Base-by-base conservation (phyloP, 148 eudicot genomes). In the Amaranthus palmeri region DNA sequence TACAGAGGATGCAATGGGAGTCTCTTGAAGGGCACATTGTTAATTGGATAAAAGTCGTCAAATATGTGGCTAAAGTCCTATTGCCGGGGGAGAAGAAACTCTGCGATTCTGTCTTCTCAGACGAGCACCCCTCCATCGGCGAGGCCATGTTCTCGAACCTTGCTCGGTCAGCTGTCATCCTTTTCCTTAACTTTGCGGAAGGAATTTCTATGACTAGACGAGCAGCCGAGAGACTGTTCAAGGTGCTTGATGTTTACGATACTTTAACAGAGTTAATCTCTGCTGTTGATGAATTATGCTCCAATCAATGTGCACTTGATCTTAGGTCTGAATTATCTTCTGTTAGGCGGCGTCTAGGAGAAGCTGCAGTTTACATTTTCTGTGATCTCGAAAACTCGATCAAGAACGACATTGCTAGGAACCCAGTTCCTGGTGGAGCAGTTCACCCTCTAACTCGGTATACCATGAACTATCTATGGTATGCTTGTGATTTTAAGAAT, bases 401-500 rank as follows among this genome's bases (percentile, higher is more conserved):
- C 53, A 83, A 72, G 48, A 82, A 77, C 4, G 98, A 93, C 40
- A 83, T 72, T 3, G 85, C 91, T 0, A 84, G 72, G 72, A 85
- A 80, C 5, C 85, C 91, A 0, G 88, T 86, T 46, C 96, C 97
- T 0, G 86, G 91, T 1, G 98, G 98, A 4, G 96, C 91, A 0
- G 87, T 93, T 18, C 98, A 93, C 72, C 98, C 97, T 3, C 79
- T 93, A 60, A 91, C 97, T 10, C 87, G 98, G 0, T 91, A 91
- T 79, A 95, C 91, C 10, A 83, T 93, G 89, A 93, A 93, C 60
- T 93, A 91, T 70, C 72, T 93, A 0, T 61, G 85, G 57, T 87
- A 86, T 25, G 84, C 98, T 0, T 86, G 96, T 46, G 97, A 91
- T 71, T 93, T 85, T 70, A 89, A 80, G 64, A 85, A 86, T 9